These are phyloP conservation scores for Annona cherimola DNA, from an alignment of 164 flowering plant species.

Conservation along the genomic window DNA sequence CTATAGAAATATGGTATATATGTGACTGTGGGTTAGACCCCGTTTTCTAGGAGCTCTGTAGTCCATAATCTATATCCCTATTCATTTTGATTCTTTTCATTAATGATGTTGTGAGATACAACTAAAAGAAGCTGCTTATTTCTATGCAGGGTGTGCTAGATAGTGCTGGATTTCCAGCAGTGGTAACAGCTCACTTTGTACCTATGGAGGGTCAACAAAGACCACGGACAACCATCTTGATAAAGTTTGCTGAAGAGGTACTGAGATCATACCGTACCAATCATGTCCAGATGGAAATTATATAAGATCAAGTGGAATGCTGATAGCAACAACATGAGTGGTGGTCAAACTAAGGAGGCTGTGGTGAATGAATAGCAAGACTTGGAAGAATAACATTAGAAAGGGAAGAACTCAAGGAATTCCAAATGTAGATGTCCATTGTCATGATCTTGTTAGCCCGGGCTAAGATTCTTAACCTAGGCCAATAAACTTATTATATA, in stretches of 20 bases:
- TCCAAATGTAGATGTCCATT: too few relatives aligned
- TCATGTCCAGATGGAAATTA: too few relatives aligned
- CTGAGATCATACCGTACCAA: background rate
- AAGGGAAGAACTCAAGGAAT: too few relatives aligned
- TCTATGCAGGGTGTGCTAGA: constrained; percentile 84
- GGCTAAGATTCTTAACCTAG: too few relatives aligned
- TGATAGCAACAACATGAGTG: too few relatives aligned
- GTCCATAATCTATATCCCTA: background rate
- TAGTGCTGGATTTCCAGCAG: constrained; percentile 94
- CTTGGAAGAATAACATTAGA: too few relatives aligned
- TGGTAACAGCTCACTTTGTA: constrained; percentile 98
- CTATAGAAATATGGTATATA: background rate
- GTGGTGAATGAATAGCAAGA: too few relatives aligned
- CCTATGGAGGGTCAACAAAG: constrained; percentile 97
- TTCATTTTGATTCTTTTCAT: background rate
- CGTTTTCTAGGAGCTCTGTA: background rate
- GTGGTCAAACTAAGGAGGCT: too few relatives aligned
- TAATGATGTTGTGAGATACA: constrained; percentile 6
- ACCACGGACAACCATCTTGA: constrained; percentile 93
- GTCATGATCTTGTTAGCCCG: too few relatives aligned
- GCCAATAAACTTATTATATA: too few relatives aligned
- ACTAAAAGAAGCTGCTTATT: constrained; percentile 13
- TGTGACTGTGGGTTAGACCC: background rate
- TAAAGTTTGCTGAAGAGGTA: constrained; percentile 99
- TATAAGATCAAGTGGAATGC: too few relatives aligned